Conservation (phyloP, 2,329 filamentous ascomycete genomes). For the Microthyrium microscopicum region DNA sequence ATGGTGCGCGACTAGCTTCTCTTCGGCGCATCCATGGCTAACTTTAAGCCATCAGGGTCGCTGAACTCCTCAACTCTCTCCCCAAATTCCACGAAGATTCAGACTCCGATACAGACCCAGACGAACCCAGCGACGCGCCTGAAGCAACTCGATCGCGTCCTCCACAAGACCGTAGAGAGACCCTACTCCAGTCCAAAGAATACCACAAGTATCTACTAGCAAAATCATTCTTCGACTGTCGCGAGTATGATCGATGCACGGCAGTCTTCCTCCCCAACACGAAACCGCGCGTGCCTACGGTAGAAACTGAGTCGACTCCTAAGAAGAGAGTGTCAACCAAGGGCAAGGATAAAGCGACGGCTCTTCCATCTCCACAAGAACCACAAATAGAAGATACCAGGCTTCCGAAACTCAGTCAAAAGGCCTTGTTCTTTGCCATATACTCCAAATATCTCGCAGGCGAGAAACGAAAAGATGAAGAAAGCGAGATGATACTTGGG, state of each 20-base stretch:
- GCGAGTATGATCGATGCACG: conserved; percentile 86
- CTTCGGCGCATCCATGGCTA: conserved; percentile 6
- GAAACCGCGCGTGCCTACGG: conserved; percentile 35
- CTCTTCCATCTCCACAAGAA: too few species aligned
- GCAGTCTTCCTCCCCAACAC: conserved; percentile 73
- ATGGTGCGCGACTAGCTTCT: conserved; percentile 43
- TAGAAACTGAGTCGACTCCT: conserved; percentile 13
- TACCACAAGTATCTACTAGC: conserved; percentile 73
- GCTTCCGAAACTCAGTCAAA: conserved; percentile 51
- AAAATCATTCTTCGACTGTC: conserved; percentile 88
- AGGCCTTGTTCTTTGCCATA: conserved; percentile 76
- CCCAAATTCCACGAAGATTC: conserved; percentile 34
- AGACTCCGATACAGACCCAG: conserved; percentile 40
- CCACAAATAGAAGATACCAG: neutral
- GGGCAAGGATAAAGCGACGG: conserved; percentile 38
- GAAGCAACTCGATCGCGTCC: conserved; percentile 16
- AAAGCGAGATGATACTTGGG: conserved; percentile 92
- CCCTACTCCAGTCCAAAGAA: conserved; percentile 60
- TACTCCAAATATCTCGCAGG: conserved; percentile 89
- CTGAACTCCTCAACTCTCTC: conserved; percentile 79
- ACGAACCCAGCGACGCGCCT: conserved; percentile 33
- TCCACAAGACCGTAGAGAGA: conserved; percentile 55
- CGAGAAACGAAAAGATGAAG: conserved; percentile 91
- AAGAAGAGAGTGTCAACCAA: conserved; percentile 32
- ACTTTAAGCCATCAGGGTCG: conserved; percentile 47